Conservation (phyloP, 192 early-diverging fungal species). For the Obelidium mucronatum region DNA sequence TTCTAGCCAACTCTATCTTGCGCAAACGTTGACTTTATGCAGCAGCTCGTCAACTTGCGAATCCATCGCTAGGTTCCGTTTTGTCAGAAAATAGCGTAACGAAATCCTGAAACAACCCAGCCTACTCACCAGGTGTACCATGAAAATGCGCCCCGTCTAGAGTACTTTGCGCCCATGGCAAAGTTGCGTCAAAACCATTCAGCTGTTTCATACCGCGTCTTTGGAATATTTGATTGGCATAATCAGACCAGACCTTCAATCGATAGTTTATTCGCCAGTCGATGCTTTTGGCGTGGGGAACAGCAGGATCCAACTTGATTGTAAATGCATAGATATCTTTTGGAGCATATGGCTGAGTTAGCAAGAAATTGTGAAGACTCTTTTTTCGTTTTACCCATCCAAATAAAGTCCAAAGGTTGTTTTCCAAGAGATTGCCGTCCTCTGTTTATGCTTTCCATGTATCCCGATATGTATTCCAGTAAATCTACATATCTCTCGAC, state of each 20-base stretch:
- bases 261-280: constrained; percentile 27
- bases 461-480: background rate
- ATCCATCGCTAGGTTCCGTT: too few relatives aligned
- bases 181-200: background rate
- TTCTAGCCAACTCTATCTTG: too few relatives aligned
- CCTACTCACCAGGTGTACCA: too few relatives aligned
- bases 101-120: too few relatives aligned
- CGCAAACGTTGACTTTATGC: constrained; percentile 17
- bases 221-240: background rate
- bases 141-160: background rate
- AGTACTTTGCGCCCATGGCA: background rate
- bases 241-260: constrained; percentile 1
- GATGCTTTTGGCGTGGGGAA: background rate
- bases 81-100: too few relatives aligned
- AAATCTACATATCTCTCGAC: constrained; percentile 5
- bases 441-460: background rate
- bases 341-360: too few relatives aligned
- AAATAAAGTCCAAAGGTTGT: background rate
- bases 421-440: background rate
- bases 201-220: background rate
- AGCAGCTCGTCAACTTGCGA: constrained; percentile 29
- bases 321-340: constrained; percentile 4
- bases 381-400: too few relatives aligned
- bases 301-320: background rate
- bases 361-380: too few relatives aligned